Evolutionary conservation across 768 basidiomycete genomes (phyloP).

Genomic region (Coprinellus micaceus): DNA sequence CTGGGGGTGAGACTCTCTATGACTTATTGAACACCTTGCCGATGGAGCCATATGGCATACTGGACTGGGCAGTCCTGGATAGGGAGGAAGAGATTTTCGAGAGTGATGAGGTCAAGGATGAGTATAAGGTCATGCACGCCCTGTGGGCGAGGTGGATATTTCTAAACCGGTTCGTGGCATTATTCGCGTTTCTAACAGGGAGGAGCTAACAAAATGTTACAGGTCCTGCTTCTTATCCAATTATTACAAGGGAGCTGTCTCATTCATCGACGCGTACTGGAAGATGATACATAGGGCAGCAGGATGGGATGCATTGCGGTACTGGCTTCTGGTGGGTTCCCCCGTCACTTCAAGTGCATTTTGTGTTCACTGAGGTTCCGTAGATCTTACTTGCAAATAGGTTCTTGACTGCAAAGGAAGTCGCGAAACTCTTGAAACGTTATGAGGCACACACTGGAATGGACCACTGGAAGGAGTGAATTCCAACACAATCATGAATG

Average conservation of each 20-base stretch:
- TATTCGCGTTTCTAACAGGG: neutral
- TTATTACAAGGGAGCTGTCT: constrained; percentile 48
- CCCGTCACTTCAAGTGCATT: neutral
- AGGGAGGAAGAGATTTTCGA: constrained; percentile 76
- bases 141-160: constrained; percentile 77
- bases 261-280: constrained; percentile 62
- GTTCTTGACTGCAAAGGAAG: constrained; percentile 48
- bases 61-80: constrained; percentile 67
- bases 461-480: constrained; percentile 36
- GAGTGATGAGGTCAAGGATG: constrained; percentile 64
- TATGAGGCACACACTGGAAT: constrained; percentile 56
- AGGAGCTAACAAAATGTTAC: neutral
- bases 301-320: constrained; percentile 60
- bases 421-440: constrained; percentile 46
- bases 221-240: constrained; percentile 56
- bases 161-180: constrained; percentile 46
- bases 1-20: constrained; percentile 60
- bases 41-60: constrained; percentile 57
- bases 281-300: constrained; percentile 65
- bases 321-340: constrained; percentile 53
- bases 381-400: constrained; percentile 54
- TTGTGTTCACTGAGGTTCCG: neutral
- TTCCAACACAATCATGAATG: too few species aligned
- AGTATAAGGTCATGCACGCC: constrained; percentile 76
- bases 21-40: constrained; percentile 62